Evolutionary conservation across 805 yeast species (phyloP), one percentile per base, ranked within the genome.

Genomic region (Cyberlindnera xylosilytica): DNA sequence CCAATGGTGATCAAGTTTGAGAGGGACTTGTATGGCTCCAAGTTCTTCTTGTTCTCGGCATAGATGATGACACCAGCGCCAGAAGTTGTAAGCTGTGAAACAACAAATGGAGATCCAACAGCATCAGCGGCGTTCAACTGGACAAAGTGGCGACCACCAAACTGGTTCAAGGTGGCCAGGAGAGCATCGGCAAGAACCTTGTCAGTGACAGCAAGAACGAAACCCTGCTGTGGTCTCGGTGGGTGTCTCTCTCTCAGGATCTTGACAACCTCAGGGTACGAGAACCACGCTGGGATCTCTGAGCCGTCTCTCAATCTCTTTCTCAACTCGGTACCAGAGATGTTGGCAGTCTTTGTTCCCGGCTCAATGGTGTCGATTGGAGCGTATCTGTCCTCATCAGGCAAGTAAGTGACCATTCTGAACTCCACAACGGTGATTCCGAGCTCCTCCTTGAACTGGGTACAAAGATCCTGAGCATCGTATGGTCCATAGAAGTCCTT

Each of bases 401-500:
- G 97, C 58, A 90, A 73, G 65, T 90, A 90, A 15, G 98, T 90
- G 56, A 90, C 96, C 95, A 87, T 87, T 73, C 96, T 83, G 74
- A 90, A 90, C 44, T 97, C 97, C 36, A 91, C 97, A 51, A 90
- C 91, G 62, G 83, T 86, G 59, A 90, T 90, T 30, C 79, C 87
- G 49, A 90, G 75, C 68, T 90, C 97, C 49, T 74, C 77, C 50
- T 79, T 76, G 67, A 78, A 80, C 52, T 79, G 68, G 47, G 81
- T 88, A 49, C 90, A 95, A 43, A 91, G 72, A 27, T 79, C 89
- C 70, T 91, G 97, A 23, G 97, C 97, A 62, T 90, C 98, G 62
- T 90, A 91, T 12, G 98, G 96, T 17, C 97, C 98, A 62, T 90
- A 90, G 71, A 90, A 89, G 51, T 91, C 97, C 40, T 78, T 89